Evolutionary conservation across 768 basidiomycete species (phyloP).

Genomic region (Naganishia vaughanmartiniae): DNA sequence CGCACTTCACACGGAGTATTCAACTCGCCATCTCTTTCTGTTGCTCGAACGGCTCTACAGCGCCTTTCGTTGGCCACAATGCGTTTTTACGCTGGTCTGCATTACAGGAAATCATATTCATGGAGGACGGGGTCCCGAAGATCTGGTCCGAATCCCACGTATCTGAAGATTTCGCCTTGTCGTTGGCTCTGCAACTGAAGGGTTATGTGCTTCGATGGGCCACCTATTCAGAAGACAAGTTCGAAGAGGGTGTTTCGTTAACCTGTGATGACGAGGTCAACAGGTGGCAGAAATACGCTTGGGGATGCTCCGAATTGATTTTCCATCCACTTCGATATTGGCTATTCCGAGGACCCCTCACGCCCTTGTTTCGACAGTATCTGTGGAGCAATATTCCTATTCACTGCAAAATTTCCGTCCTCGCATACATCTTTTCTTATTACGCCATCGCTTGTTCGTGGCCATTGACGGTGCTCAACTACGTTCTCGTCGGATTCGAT

Average conservation of each 20-base stretch:
- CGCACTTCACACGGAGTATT: constrained; percentile 65
- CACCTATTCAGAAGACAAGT: constrained; percentile 76
- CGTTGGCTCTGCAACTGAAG: constrained; percentile 51
- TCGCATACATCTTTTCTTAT: constrained; percentile 57
- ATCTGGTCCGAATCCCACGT: constrained; percentile 81
- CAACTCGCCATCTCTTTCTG: constrained; percentile 13
- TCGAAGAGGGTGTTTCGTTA: constrained; percentile 87
- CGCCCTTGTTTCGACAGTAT: constrained; percentile 51
- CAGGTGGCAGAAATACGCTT: constrained; percentile 73
- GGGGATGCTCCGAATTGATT: constrained; percentile 58
- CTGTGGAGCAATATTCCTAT: constrained; percentile 55
- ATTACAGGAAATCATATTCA: constrained; percentile 72
- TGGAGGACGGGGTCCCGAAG: constrained; percentile 67
- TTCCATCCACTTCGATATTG: constrained; percentile 79
- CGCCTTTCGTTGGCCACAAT: constrained; percentile 52
- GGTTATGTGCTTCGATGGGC: constrained; percentile 58
- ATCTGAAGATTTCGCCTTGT: constrained; percentile 82
- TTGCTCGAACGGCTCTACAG: constrained; percentile 24
- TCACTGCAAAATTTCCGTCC: constrained; percentile 60
- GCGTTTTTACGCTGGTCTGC: constrained; percentile 81
- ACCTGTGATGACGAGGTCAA: constrained; percentile 89
- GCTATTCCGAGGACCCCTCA: constrained; percentile 78
- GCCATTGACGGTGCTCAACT: constrained; percentile 66
- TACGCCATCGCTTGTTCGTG: constrained; percentile 62
- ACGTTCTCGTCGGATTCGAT: constrained; percentile 55